These are phyloP conservation scores for Candida mattraensis DNA, from an alignment of 805 yeast species.

Conservation along the genomic window DNA sequence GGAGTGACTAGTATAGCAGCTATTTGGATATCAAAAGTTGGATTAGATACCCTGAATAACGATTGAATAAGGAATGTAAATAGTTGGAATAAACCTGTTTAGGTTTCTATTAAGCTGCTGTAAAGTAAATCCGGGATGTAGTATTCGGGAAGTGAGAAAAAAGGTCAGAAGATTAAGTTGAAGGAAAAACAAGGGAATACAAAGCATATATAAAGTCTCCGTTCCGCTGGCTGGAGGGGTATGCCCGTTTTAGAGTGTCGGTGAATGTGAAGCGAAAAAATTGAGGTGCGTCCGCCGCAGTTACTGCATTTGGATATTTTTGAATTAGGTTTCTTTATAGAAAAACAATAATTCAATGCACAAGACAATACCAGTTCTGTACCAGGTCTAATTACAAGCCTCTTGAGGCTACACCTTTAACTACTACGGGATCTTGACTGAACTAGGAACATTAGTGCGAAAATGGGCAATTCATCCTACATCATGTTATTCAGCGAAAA, in stretches of 20 bases:
- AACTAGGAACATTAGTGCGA: no score
- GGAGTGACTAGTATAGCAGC: slow-evolving; percentile 6
- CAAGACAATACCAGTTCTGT: neutral
- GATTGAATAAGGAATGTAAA: slow-evolving; percentile 27
- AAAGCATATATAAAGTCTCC: no score
- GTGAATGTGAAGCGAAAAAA: slow-evolving; percentile 1
- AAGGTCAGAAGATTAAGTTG: no score
- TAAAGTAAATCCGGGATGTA: no score
- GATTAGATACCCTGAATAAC: slow-evolving; percentile 1
- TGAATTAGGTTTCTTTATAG: neutral
- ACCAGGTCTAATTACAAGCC: slow-evolving; percentile 3
- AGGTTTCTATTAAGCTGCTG: no score
- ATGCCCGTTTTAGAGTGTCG: slow-evolving; percentile 2
- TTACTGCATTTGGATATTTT: slow-evolving; percentile 1
- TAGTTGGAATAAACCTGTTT: slow-evolving; percentile 30
- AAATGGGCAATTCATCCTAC: no score
- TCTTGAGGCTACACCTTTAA: neutral
- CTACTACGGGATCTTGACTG: no score
- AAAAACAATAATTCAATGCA: neutral
- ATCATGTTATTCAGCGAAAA: no score
- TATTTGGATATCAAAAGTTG: slow-evolving; percentile 11
- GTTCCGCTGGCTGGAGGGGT: no score
- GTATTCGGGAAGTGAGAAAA: no score
- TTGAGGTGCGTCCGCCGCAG: neutral
- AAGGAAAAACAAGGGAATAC: no score